phyloP scores from a whole-genome alignment of 257 asterid species.

The Primulina huaijiensis region DNA sequence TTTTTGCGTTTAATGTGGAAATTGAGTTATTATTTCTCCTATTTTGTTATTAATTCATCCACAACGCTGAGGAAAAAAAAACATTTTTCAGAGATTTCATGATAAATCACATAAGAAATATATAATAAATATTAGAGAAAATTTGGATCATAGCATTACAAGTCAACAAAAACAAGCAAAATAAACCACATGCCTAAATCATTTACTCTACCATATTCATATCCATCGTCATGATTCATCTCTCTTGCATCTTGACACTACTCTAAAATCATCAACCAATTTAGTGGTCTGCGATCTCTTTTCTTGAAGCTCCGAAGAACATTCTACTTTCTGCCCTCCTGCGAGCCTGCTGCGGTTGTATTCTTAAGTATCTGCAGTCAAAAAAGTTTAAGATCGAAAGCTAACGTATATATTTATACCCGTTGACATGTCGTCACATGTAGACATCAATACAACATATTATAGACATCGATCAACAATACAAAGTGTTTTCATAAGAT shows the following conservation, averaged over 20 bases:
- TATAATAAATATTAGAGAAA: too few species aligned
- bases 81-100: too few species aligned
- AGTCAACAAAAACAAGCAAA: not conserved
- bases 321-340: slow-evolving; percentile 45
- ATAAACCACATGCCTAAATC: too few species aligned
- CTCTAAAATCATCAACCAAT: not conserved
- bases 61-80: too few species aligned
- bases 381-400: not conserved
- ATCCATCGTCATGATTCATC: not conserved
- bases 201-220: not conserved
- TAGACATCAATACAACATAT: not conserved
- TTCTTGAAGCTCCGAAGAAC: not conserved
- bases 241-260: not conserved
- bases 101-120: too few species aligned
- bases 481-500: not conserved
- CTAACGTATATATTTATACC: not conserved
- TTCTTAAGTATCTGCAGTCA: slow-evolving; percentile 51
- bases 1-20: too few species aligned
- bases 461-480: not conserved
- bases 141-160: not conserved
- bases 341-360: slow-evolving; percentile 44
- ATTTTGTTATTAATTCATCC: too few species aligned
- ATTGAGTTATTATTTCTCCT: too few species aligned
- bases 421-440: not conserved
- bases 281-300: not conserved